Conservation (phyloP, 192 early-diverging fungal genomes). For the Coemansia furcata region DNA sequence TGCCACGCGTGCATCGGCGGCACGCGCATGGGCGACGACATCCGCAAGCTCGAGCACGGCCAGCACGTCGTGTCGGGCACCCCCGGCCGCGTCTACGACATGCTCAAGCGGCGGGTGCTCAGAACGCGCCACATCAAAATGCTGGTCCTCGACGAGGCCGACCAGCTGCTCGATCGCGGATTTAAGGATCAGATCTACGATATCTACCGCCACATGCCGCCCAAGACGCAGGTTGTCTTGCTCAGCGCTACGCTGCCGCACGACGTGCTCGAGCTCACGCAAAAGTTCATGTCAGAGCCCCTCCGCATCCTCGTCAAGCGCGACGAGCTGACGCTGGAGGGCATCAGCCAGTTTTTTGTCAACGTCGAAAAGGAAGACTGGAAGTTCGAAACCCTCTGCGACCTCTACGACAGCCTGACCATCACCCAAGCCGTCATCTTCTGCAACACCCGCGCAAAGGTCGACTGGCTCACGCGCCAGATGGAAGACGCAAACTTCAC, state of each 20-base stretch:
- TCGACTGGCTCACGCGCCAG: conserved; percentile 96
- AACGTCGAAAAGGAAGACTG: conserved; percentile 97
- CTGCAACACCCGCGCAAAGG: conserved; percentile 95
- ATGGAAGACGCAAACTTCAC: conserved; percentile 98
- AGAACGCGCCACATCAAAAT: conserved; percentile 86
- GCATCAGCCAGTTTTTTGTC: conserved; percentile 99
- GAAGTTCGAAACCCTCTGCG: conserved; percentile 98
- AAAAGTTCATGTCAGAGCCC: conserved; percentile 97
- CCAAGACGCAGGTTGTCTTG: conserved; percentile 88
- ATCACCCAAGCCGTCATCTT: conserved; percentile 99
- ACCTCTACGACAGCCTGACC: conserved; percentile 94
- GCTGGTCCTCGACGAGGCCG: conserved; percentile 96
- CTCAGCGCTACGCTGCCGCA: conserved; percentile 90
- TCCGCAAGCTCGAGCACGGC: conserved; percentile 86
- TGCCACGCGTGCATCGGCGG: conserved; percentile 96
- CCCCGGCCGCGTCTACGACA: conserved; percentile 94
- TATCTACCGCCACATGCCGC: conserved; percentile 89
- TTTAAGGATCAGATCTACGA: conserved; percentile 99
- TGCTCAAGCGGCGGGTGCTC: conserved; percentile 86
- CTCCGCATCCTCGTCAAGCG: conserved; percentile 95
- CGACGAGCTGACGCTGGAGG: conserved; percentile 81
- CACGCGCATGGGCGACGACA: conserved; percentile 88
- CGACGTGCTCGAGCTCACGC: conserved; percentile 95
- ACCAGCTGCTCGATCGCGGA: conserved; percentile 90
- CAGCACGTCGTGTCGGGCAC: conserved; percentile 94